Percentiles rank a stretch among this genome's conserved stretches.
Conservation (phyloP, 257 asterid species). For the Lavandula angustifolia region DNA sequence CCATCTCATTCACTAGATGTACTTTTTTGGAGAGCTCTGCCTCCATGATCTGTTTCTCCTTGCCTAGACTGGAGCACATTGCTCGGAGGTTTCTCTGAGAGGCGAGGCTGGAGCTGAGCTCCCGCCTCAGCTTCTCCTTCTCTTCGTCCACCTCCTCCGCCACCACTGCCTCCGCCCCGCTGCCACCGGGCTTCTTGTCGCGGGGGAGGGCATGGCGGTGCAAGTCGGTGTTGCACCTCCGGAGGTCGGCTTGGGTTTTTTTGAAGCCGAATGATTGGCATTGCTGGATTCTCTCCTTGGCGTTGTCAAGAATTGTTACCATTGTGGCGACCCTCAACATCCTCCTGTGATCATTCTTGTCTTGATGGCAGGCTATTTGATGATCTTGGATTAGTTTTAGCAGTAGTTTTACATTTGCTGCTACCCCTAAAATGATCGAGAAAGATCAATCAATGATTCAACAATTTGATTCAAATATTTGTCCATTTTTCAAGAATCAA, state of each 20-base stretch:
- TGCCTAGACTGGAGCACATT: constrained; percentile 70
- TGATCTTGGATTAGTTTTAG: constrained; percentile 78
- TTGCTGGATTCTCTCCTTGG: constrained; percentile 59
- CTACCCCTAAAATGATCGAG: constrained; percentile 56
- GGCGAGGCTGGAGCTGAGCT: constrained; percentile 51
- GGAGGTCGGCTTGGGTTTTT: constrained; percentile 37
- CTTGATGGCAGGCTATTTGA: constrained; percentile 61
- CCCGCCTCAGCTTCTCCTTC: constrained; percentile 52
- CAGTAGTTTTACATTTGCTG: constrained; percentile 65
- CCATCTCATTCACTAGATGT: constrained; percentile 63
- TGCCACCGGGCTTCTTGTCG: constrained; percentile 31
- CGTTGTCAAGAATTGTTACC: constrained; percentile 79
- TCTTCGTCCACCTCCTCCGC: constrained; percentile 38
- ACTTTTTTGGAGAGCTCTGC: constrained; percentile 58
- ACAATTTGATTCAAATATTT: no score
- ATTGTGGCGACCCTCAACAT: constrained; percentile 85
- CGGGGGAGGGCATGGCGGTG: constrained; percentile 25
- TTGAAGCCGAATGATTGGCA: constrained; percentile 65
- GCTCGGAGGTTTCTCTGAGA: constrained; percentile 62
- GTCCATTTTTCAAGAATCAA: no score
- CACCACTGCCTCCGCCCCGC: neutral
- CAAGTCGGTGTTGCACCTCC: constrained; percentile 45
- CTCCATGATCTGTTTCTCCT: constrained; percentile 75
- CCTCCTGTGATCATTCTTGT: constrained; percentile 57
- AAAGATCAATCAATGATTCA: neutral